Evolutionary conservation across 192 early-diverging fungal species (phyloP).

Genomic region (Backusella luteola): DNA sequence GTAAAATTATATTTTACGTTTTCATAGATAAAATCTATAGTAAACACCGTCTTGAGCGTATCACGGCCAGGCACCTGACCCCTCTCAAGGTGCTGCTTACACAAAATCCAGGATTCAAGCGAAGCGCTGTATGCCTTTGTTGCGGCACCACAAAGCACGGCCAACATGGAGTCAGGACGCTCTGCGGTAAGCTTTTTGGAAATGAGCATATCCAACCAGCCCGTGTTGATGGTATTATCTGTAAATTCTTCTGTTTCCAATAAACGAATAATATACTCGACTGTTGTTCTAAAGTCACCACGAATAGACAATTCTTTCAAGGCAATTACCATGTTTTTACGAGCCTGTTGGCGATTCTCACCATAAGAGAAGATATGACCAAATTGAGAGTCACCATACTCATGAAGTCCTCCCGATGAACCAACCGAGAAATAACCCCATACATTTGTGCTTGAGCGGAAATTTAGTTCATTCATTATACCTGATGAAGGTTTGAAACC

Average conservation of each 20-base stretch:
- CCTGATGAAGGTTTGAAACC: slow-evolving; percentile 98
- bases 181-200: slow-evolving; percentile 85
- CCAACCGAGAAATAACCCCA: slow-evolving; percentile 99
- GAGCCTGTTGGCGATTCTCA: slow-evolving; percentile 85
- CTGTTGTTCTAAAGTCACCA: slow-evolving; percentile 97
- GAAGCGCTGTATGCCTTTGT: slow-evolving; percentile 76
- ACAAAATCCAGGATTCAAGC: slow-evolving; percentile 63
- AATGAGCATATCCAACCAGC: slow-evolving; percentile 94
- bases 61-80: slow-evolving; percentile 84
- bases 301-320: slow-evolving; percentile 97
- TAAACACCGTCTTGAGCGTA: slow-evolving; percentile 68
- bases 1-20: slow-evolving; percentile 86
- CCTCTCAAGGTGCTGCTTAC: slow-evolving; percentile 81
- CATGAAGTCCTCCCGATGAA: slow-evolving; percentile 92
- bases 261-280: slow-evolving; percentile 94
- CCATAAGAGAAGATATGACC: slow-evolving; percentile 98
- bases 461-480: slow-evolving; percentile 96
- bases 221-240: slow-evolving; percentile 88
- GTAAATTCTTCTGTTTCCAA: slow-evolving; percentile 87
- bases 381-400: slow-evolving; percentile 98
- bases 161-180: slow-evolving; percentile 84
- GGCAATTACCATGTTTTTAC: slow-evolving; percentile 96
- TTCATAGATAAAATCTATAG: slow-evolving; percentile 90
- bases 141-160: slow-evolving; percentile 90
- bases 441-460: slow-evolving; percentile 91